Conservation (phyloP, 352 stramenopile species). For the Globisporangium sylvaticum region DNA sequence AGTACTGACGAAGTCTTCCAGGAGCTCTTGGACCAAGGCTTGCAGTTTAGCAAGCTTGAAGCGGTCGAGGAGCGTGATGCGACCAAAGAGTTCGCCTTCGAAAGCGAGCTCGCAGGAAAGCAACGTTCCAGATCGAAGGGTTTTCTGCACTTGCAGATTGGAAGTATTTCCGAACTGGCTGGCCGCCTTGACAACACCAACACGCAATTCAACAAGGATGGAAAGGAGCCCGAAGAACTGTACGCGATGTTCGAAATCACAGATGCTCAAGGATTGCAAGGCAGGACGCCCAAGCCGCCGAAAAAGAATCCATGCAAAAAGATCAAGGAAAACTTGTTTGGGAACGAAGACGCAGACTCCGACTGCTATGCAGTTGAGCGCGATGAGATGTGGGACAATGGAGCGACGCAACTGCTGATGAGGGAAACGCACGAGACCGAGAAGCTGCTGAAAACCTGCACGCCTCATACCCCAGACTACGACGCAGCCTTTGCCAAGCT, state of each 20-base stretch:
- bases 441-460: constrained; percentile 19
- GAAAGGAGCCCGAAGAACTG: constrained; percentile 30
- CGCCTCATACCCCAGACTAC: constrained; percentile 19
- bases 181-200: constrained; percentile 30
- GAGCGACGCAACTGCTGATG: constrained; percentile 31
- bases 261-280: constrained; percentile 18
- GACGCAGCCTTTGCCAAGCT: constrained; percentile 17
- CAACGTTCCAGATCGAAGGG: constrained; percentile 24
- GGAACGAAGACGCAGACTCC: constrained; percentile 13
- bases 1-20: constrained; percentile 52
- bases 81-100: constrained; percentile 23
- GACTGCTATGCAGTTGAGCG: constrained; percentile 22
- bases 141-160: constrained; percentile 36
- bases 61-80: constrained; percentile 26
- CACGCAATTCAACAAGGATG: constrained; percentile 27
- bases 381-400: constrained; percentile 39
- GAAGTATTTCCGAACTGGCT: constrained; percentile 35
- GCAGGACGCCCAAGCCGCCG: constrained; percentile 9
- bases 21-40: constrained; percentile 30
- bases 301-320: constrained; percentile 6
- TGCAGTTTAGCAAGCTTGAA: constrained; percentile 51
- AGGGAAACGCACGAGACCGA: constrained; percentile 24
- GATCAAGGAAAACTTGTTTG: constrained; percentile 23
- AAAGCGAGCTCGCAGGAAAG: constrained; percentile 25
- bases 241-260: constrained; percentile 48